phyloP scores from a whole-genome alignment of 2,329 filamentous ascomycete species.

The Alternaria hordeiaustralica region DNA sequence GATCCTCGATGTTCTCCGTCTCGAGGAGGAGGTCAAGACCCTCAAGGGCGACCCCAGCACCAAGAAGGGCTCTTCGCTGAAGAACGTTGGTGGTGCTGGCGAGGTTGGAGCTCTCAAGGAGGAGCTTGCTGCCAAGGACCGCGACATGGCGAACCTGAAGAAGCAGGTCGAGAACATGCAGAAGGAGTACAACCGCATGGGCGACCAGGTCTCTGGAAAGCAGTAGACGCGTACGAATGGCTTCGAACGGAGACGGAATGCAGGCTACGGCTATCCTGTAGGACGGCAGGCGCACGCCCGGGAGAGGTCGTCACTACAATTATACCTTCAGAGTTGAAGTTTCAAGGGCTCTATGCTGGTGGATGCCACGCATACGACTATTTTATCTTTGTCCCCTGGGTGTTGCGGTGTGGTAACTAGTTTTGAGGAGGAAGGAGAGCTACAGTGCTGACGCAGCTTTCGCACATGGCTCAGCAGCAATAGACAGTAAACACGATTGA shows the following conservation, averaged over 20 bases:
- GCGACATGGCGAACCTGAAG: conserved; percentile 85
- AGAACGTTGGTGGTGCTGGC: conserved; percentile 73
- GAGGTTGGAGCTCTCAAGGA: conserved; percentile 74
- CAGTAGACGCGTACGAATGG: conserved; percentile 50
- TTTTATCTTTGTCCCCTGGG: conserved; percentile 7
- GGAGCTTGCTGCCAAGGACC: conserved; percentile 74
- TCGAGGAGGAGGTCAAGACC: conserved; percentile 89
- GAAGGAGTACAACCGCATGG: conserved; percentile 83
- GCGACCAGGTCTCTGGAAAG: conserved; percentile 77
- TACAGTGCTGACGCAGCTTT: conserved; percentile 2
- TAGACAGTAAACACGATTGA: neutral
- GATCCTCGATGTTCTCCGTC: conserved; percentile 88
- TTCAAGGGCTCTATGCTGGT: neutral
- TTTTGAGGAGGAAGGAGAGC: conserved; percentile 1
- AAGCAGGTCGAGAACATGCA: conserved; percentile 87
- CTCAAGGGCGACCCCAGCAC: conserved; percentile 71
- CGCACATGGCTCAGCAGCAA: neutral
- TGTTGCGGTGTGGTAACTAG: conserved; percentile 5
- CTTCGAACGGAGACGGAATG: conserved; percentile 14
- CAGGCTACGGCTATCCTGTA: conserved; percentile 4
- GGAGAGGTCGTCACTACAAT: conserved; percentile 5
- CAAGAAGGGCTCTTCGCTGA: conserved; percentile 72
- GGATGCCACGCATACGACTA: neutral
- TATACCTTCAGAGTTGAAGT: conserved; percentile 1
- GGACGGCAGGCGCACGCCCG: conserved; percentile 5